phyloP scores from a whole-genome alignment of 495 filamentous ascomycete genomes.

The Penicillium ucsense region DNA sequence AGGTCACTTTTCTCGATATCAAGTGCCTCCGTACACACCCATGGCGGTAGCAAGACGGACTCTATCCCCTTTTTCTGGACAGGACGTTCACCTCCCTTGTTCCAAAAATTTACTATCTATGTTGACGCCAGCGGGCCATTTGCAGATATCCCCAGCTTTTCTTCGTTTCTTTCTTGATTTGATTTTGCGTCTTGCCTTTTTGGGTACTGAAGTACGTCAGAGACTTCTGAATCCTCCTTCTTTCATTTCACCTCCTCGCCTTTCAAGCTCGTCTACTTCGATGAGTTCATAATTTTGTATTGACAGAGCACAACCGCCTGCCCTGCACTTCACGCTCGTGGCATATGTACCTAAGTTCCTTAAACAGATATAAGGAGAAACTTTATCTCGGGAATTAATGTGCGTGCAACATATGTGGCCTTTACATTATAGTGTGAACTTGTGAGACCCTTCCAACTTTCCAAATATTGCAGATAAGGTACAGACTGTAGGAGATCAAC shows the following conservation, averaged over 20 bases:
- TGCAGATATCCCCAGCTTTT: conserved; percentile 39
- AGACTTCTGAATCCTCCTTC: conserved; percentile 4
- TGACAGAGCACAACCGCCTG: conserved; percentile 22
- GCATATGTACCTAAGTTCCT: too few relatives aligned
- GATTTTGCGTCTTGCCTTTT: conserved; percentile 15
- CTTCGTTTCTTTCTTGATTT: conserved; percentile 21
- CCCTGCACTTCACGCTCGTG: conserved; percentile 8
- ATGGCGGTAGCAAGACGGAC: conserved; percentile 7
- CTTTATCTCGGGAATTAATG: too few relatives aligned
- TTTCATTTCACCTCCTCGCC: background rate
- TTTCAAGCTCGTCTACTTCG: too few relatives aligned
- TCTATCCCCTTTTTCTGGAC: conserved; percentile 1
- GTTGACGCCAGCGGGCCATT: conserved; percentile 30
- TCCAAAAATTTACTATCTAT: conserved; percentile 20
- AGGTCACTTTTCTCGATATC: conserved; percentile 5
- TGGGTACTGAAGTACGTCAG: conserved; percentile 9
- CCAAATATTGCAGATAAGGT: too few relatives aligned
- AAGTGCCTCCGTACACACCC: conserved; percentile 7
- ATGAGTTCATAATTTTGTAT: conserved; percentile 15
- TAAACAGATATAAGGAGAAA: too few relatives aligned
- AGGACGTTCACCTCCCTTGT: conserved; percentile 6
- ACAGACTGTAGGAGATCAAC: too few relatives aligned
- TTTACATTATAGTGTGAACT: too few relatives aligned
- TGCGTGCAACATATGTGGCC: too few relatives aligned
- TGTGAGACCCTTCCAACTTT: too few relatives aligned